These are phyloP conservation scores for Claviceps digitariae DNA, from an alignment of 2,329 filamentous ascomycete genomes.

Conservation along the genomic window DNA sequence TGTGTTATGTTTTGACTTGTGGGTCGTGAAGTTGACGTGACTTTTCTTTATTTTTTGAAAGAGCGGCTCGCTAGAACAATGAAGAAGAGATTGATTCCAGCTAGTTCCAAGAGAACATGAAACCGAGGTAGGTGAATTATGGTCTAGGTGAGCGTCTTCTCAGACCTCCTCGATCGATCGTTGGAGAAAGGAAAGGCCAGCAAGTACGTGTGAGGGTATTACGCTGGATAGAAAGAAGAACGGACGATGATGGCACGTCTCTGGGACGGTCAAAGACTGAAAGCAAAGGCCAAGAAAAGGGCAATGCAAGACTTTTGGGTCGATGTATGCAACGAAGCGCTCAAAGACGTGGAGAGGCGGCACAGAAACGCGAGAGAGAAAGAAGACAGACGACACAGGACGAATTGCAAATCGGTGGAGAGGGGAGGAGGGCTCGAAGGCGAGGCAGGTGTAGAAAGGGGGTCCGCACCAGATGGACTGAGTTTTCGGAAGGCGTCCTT, in stretches of 20 bases:
- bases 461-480: conserved; percentile 11
- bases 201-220: conserved; percentile 11
- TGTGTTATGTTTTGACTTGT: background rate
- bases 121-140: conserved; percentile 5
- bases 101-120: conserved; percentile 20
- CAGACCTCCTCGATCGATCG: background rate
- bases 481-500: conserved; percentile 7
- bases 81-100: conserved; percentile 14
- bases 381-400: conserved; percentile 9
- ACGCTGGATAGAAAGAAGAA: conserved; percentile 14
- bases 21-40: conserved; percentile 3
- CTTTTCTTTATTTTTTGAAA: conserved; percentile 10
- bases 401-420: conserved; percentile 1
- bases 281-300: conserved; percentile 9
- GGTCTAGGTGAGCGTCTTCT: background rate
- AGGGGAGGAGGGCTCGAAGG: conserved; percentile 9
- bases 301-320: conserved; percentile 9
- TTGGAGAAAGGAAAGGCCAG: background rate
- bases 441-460: conserved; percentile 20
- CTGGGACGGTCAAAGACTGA: conserved; percentile 9
- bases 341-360: conserved; percentile 6
- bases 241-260: conserved; percentile 13
- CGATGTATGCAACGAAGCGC: conserved; percentile 13
- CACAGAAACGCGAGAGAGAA: conserved; percentile 11
- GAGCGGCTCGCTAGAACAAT: conserved; percentile 19